These are phyloP conservation scores for Ustanciosporium gigantosporum DNA, from an alignment of 1,284 basidiomycete species.

Conservation along the genomic window DNA sequence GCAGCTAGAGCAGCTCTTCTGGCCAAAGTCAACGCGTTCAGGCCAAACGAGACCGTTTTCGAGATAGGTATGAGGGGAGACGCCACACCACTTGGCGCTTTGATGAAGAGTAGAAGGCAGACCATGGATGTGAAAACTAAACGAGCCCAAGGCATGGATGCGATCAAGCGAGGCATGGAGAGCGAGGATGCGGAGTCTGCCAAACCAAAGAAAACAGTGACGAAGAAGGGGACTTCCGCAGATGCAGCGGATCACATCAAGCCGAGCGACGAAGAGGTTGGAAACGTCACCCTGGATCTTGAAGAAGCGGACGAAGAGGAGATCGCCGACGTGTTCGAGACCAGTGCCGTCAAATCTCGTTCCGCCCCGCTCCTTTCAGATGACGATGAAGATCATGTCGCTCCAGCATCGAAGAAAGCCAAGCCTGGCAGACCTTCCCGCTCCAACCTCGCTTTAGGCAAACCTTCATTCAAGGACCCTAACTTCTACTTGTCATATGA, in stretches of 20 bases:
- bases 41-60: conserved; percentile 86
- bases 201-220: background rate
- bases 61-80: conserved; percentile 81
- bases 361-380: background rate
- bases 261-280: conserved; percentile 54
- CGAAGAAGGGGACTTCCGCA: conserved; percentile 23
- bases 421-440: conserved; percentile 3
- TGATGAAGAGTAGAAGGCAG: conserved; percentile 89
- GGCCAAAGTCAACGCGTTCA: conserved; percentile 77
- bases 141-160: conserved; percentile 61
- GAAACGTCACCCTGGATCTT: conserved; percentile 62
- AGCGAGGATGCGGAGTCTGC: conserved; percentile 15
- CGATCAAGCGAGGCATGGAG: conserved; percentile 51
- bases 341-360: conserved; percentile 3
- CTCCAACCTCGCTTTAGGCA: background rate
- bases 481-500: conserved; percentile 90
- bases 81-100: conserved; percentile 55
- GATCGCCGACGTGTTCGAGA: conserved; percentile 41
- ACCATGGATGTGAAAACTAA: conserved; percentile 68
- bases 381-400: conserved; percentile 2
- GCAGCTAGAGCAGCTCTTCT: conserved; percentile 70
- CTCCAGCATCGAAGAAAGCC: conserved; percentile 50
- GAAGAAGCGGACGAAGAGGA: conserved; percentile 67
- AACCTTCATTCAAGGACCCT: conserved; percentile 71
- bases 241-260: background rate